A percentile compares a stretch with the other conserved stretches of the same genome.
These are phyloP conservation scores for Suillus bovinus DNA, from an alignment of 768 basidiomycete species.

Conservation along the genomic window DNA sequence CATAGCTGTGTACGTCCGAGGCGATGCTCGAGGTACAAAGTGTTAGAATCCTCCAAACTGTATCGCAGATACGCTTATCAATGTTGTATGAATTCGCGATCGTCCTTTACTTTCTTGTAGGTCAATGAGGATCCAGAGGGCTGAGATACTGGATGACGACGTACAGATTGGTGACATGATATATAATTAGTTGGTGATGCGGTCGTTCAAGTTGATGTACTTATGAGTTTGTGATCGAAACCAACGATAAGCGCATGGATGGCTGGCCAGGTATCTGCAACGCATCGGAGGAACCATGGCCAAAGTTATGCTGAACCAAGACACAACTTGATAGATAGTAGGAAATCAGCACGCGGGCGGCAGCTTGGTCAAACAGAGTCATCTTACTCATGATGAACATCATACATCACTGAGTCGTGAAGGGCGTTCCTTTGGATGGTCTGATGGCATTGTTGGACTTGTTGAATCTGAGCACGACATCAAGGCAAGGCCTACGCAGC, in stretches of 20 bases:
- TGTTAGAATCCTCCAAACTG: neutral
- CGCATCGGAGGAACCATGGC: neutral
- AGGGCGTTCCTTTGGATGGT: neutral
- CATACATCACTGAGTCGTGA: neutral
- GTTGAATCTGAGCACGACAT: neutral
- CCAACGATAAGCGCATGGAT: neutral
- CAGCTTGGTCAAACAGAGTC: neutral
- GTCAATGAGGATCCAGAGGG: neutral
- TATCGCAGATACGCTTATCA: no score
- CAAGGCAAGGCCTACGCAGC: neutral
- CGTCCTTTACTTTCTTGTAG: neutral
- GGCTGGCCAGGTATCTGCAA: neutral
- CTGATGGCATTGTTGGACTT: neutral
- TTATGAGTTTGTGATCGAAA: neutral
- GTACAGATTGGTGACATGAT: neutral
- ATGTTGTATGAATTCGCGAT: no score
- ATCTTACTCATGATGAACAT: neutral
- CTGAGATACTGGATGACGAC: neutral
- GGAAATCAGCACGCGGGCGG: neutral
- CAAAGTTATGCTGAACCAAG: neutral
- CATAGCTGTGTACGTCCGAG: neutral
- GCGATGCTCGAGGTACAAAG: neutral
- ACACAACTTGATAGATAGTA: neutral
- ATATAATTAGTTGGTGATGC: neutral
- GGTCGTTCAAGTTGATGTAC: neutral